Evolutionary conservation across 805 yeast genomes (phyloP).

Genomic region (Hanseniaspora lachancei): DNA sequence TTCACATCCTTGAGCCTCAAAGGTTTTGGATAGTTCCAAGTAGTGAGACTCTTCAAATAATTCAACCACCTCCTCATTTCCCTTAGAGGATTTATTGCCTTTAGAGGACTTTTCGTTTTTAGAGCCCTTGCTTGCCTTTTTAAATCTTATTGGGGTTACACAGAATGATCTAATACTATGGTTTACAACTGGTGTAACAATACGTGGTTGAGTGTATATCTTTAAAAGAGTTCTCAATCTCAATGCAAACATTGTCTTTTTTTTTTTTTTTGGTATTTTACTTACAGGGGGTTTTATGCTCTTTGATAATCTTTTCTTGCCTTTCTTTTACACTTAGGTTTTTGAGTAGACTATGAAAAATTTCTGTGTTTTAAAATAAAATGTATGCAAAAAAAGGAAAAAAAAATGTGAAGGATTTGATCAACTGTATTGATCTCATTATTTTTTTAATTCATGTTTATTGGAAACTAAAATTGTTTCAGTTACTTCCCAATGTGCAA

Average conservation of each 20-base stretch:
- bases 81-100: background rate
- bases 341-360: too few species aligned
- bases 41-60: background rate
- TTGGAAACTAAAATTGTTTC: too few species aligned
- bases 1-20: constrained; percentile 39
- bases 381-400: too few species aligned
- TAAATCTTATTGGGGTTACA: constrained; percentile 12
- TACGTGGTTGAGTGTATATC: background rate
- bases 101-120: background rate
- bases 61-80: background rate
- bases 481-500: too few species aligned
- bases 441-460: too few species aligned
- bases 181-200: background rate
- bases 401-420: too few species aligned
- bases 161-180: background rate
- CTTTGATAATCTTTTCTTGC: background rate
- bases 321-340: too few species aligned
- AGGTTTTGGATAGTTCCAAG: constrained; percentile 13
- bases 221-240: background rate
- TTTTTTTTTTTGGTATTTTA: background rate
- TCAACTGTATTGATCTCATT: too few species aligned
- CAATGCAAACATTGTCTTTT: background rate
- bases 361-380: too few species aligned
- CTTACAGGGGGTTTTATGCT: background rate
- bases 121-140: constrained; percentile 1